Base-by-base conservation (phyloP, 495 filamentous ascomycete genomes). In the Aspergillus kassunensis region DNA sequence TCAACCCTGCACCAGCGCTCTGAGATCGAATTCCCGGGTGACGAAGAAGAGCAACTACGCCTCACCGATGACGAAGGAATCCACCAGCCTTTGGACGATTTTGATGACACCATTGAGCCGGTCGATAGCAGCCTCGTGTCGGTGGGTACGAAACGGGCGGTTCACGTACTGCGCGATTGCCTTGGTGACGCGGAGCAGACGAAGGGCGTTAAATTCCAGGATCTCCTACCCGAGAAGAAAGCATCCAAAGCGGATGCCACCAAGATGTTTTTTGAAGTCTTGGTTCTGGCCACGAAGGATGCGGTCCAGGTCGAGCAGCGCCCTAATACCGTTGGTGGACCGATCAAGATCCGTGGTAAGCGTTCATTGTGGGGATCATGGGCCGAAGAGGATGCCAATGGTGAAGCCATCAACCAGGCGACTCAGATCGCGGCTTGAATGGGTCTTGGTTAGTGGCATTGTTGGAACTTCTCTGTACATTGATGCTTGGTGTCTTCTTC, bases 181-280 rank as follows among this genome's bases (percentile, higher is more conserved):
- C 91, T 98, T 56, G 90, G 89, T 31, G 80, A 84, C 12, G 61
- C 61, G 29, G 63, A 67, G 21, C 85, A 88, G 62, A 87, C 85
- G 73, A 90, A 91, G 64, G 78, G 78, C 33, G 88, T 96, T 6
- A 73, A 90, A 15, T 98, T 97, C 80, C 90, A 96, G 64, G 89
- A 96, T 31, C 78, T 98, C 39, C 78, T 96, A 1, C 93, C 93
- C 1, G 88, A 92, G 70, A 65, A 73, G 43, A 81, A 76, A 45
- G 90, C 93, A 2, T 85, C 79, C 44, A 86, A 87, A 61, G 84
- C 84, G 11, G 93, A 97, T 58, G 95, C 95, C 3, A 97, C 93
- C 33, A 96, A 96, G 76, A 96, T 98, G 92, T 98, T 98, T 73
- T 97, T 97, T 53, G 95, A 98, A 70, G 83, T 91, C 30, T 74